Evolutionary conservation across 257 asterid species (phyloP).

Genomic region (Nicotiana obtusifolia): DNA sequence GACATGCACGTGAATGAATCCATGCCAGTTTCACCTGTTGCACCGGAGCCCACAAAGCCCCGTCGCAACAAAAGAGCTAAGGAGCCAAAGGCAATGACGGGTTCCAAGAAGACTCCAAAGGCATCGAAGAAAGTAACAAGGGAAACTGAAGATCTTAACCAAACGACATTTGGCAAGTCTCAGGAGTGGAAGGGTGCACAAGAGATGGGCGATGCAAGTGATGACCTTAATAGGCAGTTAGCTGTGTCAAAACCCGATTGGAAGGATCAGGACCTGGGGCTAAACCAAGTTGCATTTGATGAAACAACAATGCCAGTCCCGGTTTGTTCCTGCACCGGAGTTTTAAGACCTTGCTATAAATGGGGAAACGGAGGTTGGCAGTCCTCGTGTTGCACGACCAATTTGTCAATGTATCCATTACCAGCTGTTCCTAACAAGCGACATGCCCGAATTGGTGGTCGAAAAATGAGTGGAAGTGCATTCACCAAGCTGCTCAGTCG

Average conservation of each 20-base stretch:
- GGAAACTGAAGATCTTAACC: slow-evolving; percentile 56
- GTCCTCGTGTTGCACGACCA: slow-evolving; percentile 86
- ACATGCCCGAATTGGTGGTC: slow-evolving; percentile 90
- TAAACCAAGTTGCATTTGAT: slow-evolving; percentile 87
- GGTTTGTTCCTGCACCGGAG: slow-evolving; percentile 91
- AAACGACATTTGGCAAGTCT: slow-evolving; percentile 32
- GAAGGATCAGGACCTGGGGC: slow-evolving; percentile 87
- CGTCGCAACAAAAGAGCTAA: slow-evolving; percentile 55
- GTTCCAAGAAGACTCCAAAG: slow-evolving; percentile 41
- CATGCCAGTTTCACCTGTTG: slow-evolving; percentile 38
- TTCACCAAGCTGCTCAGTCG: slow-evolving; percentile 87
- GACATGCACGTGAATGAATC: slow-evolving; percentile 44
- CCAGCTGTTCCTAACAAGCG: slow-evolving; percentile 95
- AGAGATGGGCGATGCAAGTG: slow-evolving; percentile 23
- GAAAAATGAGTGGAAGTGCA: slow-evolving; percentile 98
- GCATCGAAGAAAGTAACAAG: slow-evolving; percentile 50
- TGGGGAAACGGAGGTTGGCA: slow-evolving; percentile 99
- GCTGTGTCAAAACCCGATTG: slow-evolving; percentile 49
- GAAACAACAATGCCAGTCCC: slow-evolving; percentile 94
- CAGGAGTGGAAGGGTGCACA: slow-evolving; percentile 39
- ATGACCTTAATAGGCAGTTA: slow-evolving; percentile 29
- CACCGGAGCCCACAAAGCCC: slow-evolving; percentile 58
- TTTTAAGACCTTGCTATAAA: slow-evolving; percentile 80
- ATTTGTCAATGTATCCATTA: slow-evolving; percentile 77
- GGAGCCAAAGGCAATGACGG: slow-evolving; percentile 42